These are phyloP conservation scores for Calonectria hawksworthii DNA, from an alignment of 2,329 filamentous ascomycete genomes.

Conservation along the genomic window DNA sequence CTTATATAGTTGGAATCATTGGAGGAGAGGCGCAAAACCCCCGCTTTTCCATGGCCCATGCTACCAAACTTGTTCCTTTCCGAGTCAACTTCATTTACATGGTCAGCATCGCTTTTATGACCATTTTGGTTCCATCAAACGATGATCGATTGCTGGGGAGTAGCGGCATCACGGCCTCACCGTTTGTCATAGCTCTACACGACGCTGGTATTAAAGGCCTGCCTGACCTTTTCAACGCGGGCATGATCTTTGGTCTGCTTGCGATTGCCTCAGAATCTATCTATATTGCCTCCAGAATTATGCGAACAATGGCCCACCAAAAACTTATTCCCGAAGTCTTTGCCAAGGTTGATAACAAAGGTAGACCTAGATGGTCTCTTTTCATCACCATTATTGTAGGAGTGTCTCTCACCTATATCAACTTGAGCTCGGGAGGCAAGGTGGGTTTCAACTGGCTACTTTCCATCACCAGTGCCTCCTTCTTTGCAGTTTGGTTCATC, in stretches of 20 bases:
- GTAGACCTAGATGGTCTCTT: too few relatives aligned
- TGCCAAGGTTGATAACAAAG: too few relatives aligned
- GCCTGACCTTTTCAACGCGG: conserved; percentile 29
- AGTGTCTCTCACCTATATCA: too few relatives aligned
- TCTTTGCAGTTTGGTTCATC: too few relatives aligned
- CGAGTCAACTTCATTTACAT: conserved; percentile 39
- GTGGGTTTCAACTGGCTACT: too few relatives aligned
- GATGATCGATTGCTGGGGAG: conserved; percentile 32
- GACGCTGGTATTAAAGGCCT: conserved; percentile 30
- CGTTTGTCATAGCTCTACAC: conserved; percentile 33
- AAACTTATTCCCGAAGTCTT: too few relatives aligned
- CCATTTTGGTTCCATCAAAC: conserved; percentile 28
- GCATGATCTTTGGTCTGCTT: conserved; percentile 35
- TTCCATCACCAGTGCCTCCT: too few relatives aligned
- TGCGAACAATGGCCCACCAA: too few relatives aligned
- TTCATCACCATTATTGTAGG: too few relatives aligned
- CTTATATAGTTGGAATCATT: conserved; percentile 30
- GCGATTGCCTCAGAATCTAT: conserved; percentile 21
- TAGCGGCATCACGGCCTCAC: conserved; percentile 31
- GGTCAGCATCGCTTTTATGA: conserved; percentile 35
- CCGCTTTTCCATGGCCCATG: conserved; percentile 33
- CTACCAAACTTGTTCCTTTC: conserved; percentile 35
- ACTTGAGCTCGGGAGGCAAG: too few relatives aligned
- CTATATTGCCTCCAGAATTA: too few relatives aligned
- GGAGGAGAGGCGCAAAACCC: conserved; percentile 36